These are phyloP conservation scores for Vinca major DNA, from an alignment of 305 asterid genomes.

Conservation along the genomic window DNA sequence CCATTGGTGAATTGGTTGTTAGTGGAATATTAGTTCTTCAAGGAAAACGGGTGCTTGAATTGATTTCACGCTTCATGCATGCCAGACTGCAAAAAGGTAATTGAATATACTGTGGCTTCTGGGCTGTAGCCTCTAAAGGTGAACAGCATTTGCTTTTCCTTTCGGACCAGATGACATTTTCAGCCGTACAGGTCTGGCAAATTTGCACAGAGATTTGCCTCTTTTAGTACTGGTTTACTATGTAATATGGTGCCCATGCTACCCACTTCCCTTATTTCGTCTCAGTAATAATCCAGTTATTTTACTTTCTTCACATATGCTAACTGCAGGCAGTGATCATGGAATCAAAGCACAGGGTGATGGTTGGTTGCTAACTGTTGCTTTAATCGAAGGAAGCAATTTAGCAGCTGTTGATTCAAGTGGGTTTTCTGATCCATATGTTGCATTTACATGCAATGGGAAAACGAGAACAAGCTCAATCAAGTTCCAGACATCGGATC, in stretches of 20 bases:
- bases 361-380: slow-evolving; percentile 96
- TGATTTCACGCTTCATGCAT: slow-evolving; percentile 83
- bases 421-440: slow-evolving; percentile 92
- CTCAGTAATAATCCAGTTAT: not conserved
- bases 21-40: slow-evolving; percentile 76
- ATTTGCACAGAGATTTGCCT: not conserved
- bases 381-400: slow-evolving; percentile 74
- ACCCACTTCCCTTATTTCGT: not conserved
- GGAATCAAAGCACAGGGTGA: slow-evolving; percentile 89
- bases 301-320: slow-evolving; percentile 15
- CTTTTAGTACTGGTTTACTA: not conserved
- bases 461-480: slow-evolving; percentile 82
- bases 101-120: slow-evolving; percentile 5
- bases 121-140: not conserved
- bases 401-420: slow-evolving; percentile 78
- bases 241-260: not conserved
- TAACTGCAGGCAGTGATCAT: slow-evolving; percentile 69
- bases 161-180: not conserved
- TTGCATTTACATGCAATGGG: slow-evolving; percentile 91
- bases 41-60: slow-evolving; percentile 71
- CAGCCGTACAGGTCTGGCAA: not conserved
- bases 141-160: not conserved
- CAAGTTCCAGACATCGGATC: slow-evolving; percentile 75
- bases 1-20: slow-evolving; percentile 78
- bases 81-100: slow-evolving; percentile 80